Evolutionary conservation across 2,329 filamentous ascomycete genomes (phyloP).

Genomic region (Aspergillus piperis): DNA sequence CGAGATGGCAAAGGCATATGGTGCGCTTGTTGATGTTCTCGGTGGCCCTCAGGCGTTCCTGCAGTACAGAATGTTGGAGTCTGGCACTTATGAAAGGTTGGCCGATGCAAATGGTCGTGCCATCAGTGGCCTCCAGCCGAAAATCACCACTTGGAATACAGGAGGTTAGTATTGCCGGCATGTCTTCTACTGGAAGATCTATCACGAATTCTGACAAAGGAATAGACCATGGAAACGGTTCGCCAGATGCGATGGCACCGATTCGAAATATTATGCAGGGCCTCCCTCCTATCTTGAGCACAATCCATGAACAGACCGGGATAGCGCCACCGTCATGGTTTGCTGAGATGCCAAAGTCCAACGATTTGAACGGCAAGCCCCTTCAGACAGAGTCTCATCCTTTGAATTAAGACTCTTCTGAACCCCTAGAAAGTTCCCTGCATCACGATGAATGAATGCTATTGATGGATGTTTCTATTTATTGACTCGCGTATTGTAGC

Average conservation of each 20-base stretch:
- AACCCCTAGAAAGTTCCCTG: background rate
- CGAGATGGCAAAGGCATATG: constrained; percentile 80
- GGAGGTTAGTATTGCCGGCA: constrained; percentile 43
- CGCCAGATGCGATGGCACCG: constrained; percentile 59
- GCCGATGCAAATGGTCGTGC: constrained; percentile 76
- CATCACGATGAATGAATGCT: background rate
- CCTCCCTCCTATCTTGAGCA: constrained; percentile 77
- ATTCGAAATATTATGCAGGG: constrained; percentile 84
- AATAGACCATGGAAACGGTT: constrained; percentile 42
- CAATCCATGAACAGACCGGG: constrained; percentile 86
- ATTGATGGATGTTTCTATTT: background rate
- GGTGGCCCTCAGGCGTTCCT: constrained; percentile 77
- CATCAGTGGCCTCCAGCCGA: constrained; percentile 75
- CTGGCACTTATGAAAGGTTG: constrained; percentile 73
- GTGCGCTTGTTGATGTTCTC: constrained; percentile 68
- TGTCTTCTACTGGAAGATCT: background rate
- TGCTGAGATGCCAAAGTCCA: constrained; percentile 51
- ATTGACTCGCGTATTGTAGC: too few species aligned
- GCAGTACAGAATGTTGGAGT: constrained; percentile 86
- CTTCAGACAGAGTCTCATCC: background rate
- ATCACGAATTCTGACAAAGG: constrained; percentile 3
- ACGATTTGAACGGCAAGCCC: background rate
- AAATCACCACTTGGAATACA: constrained; percentile 91
- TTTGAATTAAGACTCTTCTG: background rate
- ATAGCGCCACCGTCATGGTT: constrained; percentile 77